Percentiles rank a stretch among this genome's conserved stretches.
Conservation (phyloP, 345 rosid genomes). For the Stellera chamaejasme region DNA sequence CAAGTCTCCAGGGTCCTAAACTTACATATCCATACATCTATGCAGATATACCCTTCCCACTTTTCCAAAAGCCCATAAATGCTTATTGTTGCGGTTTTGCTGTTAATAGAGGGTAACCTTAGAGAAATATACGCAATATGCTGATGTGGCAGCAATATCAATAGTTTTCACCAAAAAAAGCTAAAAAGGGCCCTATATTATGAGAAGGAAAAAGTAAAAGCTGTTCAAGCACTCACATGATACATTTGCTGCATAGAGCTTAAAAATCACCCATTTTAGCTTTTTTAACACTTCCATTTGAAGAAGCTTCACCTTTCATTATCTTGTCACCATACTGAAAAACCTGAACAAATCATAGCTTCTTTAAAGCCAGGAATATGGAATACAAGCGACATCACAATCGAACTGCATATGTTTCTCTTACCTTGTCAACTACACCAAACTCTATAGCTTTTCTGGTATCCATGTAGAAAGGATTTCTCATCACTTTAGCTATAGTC, state of each 20-base stretch:
- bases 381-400: not conserved
- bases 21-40: too few relatives aligned
- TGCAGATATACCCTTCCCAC: too few relatives aligned
- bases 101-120: too few relatives aligned
- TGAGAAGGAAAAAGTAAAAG: too few relatives aligned
- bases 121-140: too few relatives aligned
- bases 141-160: too few relatives aligned
- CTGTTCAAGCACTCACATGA: too few relatives aligned
- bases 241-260: not conserved
- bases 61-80: too few relatives aligned
- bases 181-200: too few relatives aligned
- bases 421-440: slow-evolving; percentile 83
- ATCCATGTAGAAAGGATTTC: slow-evolving; percentile 67
- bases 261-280: slow-evolving; percentile 44
- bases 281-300: slow-evolving; percentile 63
- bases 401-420: not conserved
- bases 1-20: too few relatives aligned
- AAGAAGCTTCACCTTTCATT: slow-evolving; percentile 52
- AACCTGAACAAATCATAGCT: slow-evolving; percentile 33
- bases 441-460: slow-evolving; percentile 63
- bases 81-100: too few relatives aligned
- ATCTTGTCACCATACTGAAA: slow-evolving; percentile 75
- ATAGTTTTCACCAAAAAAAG: too few relatives aligned
- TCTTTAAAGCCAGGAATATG: not conserved
- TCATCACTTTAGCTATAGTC: slow-evolving; percentile 57